Evolutionary conservation across 805 yeast species (phyloP).

Genomic region (Grigorovia transvaalensis): DNA sequence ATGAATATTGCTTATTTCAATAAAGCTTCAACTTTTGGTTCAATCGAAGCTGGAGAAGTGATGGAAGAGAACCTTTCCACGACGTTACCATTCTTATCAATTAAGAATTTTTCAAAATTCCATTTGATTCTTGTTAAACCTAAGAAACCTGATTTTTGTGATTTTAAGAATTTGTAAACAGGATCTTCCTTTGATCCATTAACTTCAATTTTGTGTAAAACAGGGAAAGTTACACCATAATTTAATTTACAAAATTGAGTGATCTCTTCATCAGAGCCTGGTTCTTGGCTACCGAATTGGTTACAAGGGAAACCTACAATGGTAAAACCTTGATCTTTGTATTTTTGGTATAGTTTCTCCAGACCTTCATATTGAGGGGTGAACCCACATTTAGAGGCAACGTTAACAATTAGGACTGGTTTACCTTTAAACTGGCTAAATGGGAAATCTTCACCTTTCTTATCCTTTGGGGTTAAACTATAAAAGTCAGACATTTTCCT

Average conservation of each 20-base stretch:
- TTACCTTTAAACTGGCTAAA: conserved; percentile 61
- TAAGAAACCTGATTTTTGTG: conserved; percentile 43
- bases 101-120: conserved; percentile 69
- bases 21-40: conserved; percentile 47
- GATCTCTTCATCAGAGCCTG: conserved; percentile 59
- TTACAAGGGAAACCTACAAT: conserved; percentile 85
- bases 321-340: conserved; percentile 50
- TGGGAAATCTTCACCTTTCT: conserved; percentile 46
- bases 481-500: conserved; percentile 41
- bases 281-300: conserved; percentile 78
- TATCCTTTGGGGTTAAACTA: conserved; percentile 51
- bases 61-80: conserved; percentile 53
- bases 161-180: conserved; percentile 68
- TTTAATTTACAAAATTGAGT: conserved; percentile 62
- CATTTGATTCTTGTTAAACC: conserved; percentile 67
- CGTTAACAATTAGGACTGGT: conserved; percentile 75
- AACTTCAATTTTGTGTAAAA: conserved; percentile 77
- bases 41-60: conserved; percentile 55
- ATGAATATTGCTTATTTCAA: conserved; percentile 24
- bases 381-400: conserved; percentile 76
- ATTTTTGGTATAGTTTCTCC: conserved; percentile 57
- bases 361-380: conserved; percentile 69
- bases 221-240: conserved; percentile 88
- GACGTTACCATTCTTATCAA: conserved; percentile 46
- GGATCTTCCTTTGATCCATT: conserved; percentile 78